Base-by-base conservation (phyloP, 192 early-diverging fungal species). In the Coemansia sp. region DNA sequence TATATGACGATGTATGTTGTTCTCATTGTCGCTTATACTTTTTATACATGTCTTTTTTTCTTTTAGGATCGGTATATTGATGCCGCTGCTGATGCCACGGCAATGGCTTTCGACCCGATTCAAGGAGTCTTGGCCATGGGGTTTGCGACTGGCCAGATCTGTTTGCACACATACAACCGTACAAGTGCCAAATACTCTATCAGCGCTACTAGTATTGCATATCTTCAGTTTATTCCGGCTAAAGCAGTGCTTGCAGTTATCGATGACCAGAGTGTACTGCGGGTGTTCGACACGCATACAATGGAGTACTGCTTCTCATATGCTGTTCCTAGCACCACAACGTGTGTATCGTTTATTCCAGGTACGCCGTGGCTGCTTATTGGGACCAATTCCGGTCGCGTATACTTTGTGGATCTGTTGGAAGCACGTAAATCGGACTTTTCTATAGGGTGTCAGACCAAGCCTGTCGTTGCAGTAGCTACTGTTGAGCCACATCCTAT, bases 341-440 rank as follows among this genome's bases (percentile, higher is more conserved):
- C 80, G 11, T 68, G 63, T 55, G 25, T 71, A 33, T 59, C 64
- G 40, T 40, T 67, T 34, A 38, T 82, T 34, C 34, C 67, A 10
- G 80, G 74, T 49, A 76, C 80, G 3, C 50, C 38, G 52, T 82
- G 80, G 80, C 58, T 82, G 56, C 31, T 76, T 14, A 56, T 82
- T 6, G 80, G 80, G 5, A 82, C 74, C 7, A 58, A 71, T 4
- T 48, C 40, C n/a, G 80, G 80, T 14, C 73, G 80, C 11, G 61
- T 76, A 54, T 82, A 82, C 49, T 82, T 82, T 76, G 74, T 82
- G 20, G 71, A 82, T 48, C 62, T 30, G 3, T 61, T 67, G 11
- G 61, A 56, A 14, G 80, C 71, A 4, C 65, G 52, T 62, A 82
- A 82, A 28, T 70, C 80, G 1, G 74, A 73, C 42, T 82, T 72